phyloP scores from a whole-genome alignment of 2,329 filamentous ascomycete species.

The Microdochium bolleyi region DNA sequence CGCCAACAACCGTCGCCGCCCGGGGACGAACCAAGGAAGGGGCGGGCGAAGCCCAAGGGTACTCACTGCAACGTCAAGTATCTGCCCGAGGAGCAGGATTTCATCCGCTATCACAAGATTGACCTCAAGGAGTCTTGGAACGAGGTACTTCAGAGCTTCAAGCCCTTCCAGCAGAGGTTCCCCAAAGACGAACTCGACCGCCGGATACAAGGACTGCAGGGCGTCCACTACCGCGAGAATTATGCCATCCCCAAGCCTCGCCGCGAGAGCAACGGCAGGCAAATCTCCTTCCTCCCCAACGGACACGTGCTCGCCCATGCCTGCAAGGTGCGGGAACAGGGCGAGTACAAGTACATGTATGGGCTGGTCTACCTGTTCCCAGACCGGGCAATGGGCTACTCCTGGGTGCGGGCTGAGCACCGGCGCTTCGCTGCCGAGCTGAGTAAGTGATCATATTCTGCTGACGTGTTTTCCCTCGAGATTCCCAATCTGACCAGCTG shows the following conservation, averaged over 20 bases:
- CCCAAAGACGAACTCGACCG: constrained; percentile 11
- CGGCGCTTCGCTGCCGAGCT: constrained; percentile 28
- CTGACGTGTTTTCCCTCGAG: not conserved
- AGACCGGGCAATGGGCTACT: constrained; percentile 35
- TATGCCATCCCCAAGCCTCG: constrained; percentile 10
- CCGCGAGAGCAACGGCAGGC: constrained; percentile 8
- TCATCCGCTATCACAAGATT: constrained; percentile 17
- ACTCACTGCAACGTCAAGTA: constrained; percentile 22
- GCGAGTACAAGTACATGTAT: constrained; percentile 13
- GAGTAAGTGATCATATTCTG: constrained; percentile 23
- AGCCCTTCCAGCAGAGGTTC: constrained; percentile 7
- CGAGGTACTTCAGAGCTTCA: constrained; percentile 9
- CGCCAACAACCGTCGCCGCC: not conserved
- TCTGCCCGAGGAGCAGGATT: constrained; percentile 16
- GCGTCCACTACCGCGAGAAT: constrained; percentile 19
- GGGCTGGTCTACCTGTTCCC: constrained; percentile 32
- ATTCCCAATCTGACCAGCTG: not conserved
- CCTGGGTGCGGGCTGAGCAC: constrained; percentile 31
- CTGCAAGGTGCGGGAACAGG: constrained; percentile 16
- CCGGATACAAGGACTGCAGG: constrained; percentile 17
- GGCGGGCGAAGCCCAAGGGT: constrained; percentile 1
- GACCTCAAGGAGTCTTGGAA: constrained; percentile 15
- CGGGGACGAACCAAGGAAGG: not conserved
- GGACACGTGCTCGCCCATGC: constrained; percentile 12
- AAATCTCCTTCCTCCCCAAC: constrained; percentile 13